phyloP scores from a whole-genome alignment of 345 rosid genomes.

The Streptanthus diversifolius region DNA sequence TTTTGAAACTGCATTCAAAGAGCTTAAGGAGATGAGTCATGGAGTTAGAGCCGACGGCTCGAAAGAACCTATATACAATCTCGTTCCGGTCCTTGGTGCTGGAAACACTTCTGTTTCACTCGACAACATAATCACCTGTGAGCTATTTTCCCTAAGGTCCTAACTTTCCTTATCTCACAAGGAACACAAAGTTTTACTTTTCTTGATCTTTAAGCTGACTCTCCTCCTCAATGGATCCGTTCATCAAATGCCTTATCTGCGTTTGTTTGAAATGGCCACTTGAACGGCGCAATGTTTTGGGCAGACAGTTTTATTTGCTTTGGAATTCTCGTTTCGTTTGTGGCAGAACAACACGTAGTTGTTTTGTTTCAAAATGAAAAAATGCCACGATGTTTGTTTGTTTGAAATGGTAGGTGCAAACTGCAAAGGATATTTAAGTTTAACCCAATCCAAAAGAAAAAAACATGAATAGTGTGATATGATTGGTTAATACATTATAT shows the following conservation, averaged over 20 bases:
- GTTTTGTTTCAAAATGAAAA: conserved; percentile 11
- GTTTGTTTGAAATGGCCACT: conserved; percentile 12
- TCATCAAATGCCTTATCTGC: background rate
- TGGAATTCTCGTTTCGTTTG: background rate
- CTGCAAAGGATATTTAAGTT: background rate
- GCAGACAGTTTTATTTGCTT: background rate
- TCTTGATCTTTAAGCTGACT: background rate
- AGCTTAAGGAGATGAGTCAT: conserved; percentile 43
- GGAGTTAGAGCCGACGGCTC: conserved; percentile 23
- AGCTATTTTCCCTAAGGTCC: conserved; percentile 56
- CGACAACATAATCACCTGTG: conserved; percentile 65
- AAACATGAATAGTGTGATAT: background rate
- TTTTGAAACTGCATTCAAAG: conserved; percentile 42
- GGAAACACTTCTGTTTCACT: conserved; percentile 54
- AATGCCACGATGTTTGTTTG: conserved; percentile 9
- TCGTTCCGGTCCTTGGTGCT: conserved; percentile 65
- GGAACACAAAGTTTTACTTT: background rate
- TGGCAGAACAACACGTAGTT: conserved; percentile 30
- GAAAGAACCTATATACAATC: conserved; percentile 45
- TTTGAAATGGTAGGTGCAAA: background rate
- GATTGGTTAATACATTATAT: background rate
- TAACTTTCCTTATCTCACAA: conserved; percentile 25
- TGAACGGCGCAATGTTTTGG: conserved; percentile 22
- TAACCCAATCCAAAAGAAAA: background rate
- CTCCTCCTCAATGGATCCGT: background rate